These are phyloP conservation scores for Pedinophyceae sp. DNA, from an alignment of 139 green algal species.

Conservation along the genomic window DNA sequence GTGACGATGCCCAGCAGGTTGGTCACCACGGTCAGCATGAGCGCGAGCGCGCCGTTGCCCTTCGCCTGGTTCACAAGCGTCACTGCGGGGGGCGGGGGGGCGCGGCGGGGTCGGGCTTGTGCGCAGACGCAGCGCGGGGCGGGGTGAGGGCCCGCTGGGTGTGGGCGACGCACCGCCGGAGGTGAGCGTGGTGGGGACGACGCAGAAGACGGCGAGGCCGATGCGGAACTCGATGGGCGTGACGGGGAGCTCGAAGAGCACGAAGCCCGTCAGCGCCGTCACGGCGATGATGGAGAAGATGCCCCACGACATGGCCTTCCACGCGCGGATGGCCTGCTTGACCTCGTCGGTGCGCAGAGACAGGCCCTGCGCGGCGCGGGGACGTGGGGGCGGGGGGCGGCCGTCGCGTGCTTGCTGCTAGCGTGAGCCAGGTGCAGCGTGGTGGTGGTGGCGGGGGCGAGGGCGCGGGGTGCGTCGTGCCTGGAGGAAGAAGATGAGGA, in stretches of 20 bases:
- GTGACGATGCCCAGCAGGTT: constrained; percentile 68
- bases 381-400: too few relatives aligned
- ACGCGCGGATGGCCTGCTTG: background rate
- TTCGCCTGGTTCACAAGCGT: constrained; percentile 3
- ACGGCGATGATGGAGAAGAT: background rate
- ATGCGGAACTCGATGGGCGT: constrained; percentile 9
- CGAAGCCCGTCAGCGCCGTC: background rate
- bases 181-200: constrained; percentile 64
- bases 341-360: background rate
- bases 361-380: too few relatives aligned
- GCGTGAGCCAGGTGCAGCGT: too few relatives aligned
- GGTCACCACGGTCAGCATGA: constrained; percentile 56
- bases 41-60: constrained; percentile 56
- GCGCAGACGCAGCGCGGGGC: background rate
- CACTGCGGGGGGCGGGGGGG: background rate
- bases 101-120: background rate
- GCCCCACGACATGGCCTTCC: background rate
- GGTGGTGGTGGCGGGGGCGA: too few relatives aligned
- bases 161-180: too few relatives aligned
- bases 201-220: constrained; percentile 64
- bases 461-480: too few relatives aligned
- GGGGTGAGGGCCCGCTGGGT: too few relatives aligned
- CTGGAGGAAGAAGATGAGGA: background rate
- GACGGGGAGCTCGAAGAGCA: background rate
- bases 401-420: too few relatives aligned